Conservation (phyloP, 2,329 filamentous ascomycete genomes). For the Cladorrhinum sp. region DNA sequence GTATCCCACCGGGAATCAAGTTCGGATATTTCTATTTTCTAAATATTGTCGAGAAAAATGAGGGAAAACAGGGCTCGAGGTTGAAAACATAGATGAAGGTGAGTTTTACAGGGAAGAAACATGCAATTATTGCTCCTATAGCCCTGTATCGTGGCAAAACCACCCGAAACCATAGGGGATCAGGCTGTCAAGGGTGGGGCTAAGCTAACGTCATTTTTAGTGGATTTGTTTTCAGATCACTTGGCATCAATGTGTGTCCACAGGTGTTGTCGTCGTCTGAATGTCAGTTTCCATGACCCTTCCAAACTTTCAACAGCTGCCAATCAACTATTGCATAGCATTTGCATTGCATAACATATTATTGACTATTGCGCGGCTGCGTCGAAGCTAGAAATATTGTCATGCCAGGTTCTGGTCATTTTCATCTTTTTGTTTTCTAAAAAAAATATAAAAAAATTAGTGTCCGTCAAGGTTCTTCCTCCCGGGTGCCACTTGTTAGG, state of each 20-base stretch:
- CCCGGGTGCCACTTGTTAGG: constrained; percentile 3
- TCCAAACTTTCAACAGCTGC: not conserved
- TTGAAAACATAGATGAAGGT: not conserved
- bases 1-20: not conserved
- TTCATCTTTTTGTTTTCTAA: not conserved
- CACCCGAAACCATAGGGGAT: not conserved
- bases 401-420: not conserved
- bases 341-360: not conserved
- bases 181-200: constrained; percentile 2
- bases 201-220: constrained; percentile 14
- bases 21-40: not conserved
- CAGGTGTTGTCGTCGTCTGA: not conserved
- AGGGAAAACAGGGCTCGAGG: not conserved
- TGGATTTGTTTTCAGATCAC: not conserved
- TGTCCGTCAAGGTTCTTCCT: not conserved
- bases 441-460: not conserved
- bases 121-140: not conserved
- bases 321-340: not conserved
- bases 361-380: not conserved
- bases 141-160: constrained; percentile 4
- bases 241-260: constrained; percentile 8
- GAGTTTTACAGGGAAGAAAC: constrained; percentile 3
- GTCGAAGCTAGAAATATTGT: not conserved
- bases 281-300: not conserved
- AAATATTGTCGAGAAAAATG: not conserved